Conservation (phyloP, 2,329 filamentous ascomycete species). For the Stagonosporopsis vannaccii region DNA sequence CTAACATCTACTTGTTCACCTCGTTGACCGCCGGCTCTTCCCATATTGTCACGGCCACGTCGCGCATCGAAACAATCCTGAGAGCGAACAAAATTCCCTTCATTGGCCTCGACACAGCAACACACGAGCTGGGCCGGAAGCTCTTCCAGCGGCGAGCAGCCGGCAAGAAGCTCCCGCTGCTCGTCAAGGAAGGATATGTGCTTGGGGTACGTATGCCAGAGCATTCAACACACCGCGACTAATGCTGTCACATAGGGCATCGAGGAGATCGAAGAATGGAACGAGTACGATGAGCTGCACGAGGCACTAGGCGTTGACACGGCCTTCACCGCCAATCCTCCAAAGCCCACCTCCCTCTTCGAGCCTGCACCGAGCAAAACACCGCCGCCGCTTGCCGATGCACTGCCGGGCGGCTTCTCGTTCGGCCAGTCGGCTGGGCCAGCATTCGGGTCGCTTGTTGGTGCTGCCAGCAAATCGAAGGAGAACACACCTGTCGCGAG, state of each 20-base stretch:
- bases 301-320: conserved; percentile 71
- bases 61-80: conserved; percentile 93
- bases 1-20: conserved; percentile 87
- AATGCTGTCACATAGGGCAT: conserved; percentile 69
- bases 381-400: conserved; percentile 16
- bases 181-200: conserved; percentile 87
- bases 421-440: conserved; percentile 15
- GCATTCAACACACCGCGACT: neutral
- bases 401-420: conserved; percentile 19
- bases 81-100: conserved; percentile 95
- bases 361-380: conserved; percentile 18
- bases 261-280: conserved; percentile 97
- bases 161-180: conserved; percentile 85
- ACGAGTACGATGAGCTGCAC: conserved; percentile 95
- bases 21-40: conserved; percentile 94
- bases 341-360: conserved; percentile 33
- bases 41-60: conserved; percentile 95
- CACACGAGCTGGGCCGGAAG: conserved; percentile 85
- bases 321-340: conserved; percentile 42
- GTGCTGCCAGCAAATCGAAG: conserved; percentile 24
- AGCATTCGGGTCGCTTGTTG: conserved; percentile 3
- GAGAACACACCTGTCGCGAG: conserved; percentile 36
- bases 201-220: conserved; percentile 72
- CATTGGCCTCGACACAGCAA: conserved; percentile 88
- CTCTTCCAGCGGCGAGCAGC: conserved; percentile 85